Evolutionary conservation across 2,329 filamentous ascomycete species (phyloP).

Genomic region (Diaporthe ilicicola): DNA sequence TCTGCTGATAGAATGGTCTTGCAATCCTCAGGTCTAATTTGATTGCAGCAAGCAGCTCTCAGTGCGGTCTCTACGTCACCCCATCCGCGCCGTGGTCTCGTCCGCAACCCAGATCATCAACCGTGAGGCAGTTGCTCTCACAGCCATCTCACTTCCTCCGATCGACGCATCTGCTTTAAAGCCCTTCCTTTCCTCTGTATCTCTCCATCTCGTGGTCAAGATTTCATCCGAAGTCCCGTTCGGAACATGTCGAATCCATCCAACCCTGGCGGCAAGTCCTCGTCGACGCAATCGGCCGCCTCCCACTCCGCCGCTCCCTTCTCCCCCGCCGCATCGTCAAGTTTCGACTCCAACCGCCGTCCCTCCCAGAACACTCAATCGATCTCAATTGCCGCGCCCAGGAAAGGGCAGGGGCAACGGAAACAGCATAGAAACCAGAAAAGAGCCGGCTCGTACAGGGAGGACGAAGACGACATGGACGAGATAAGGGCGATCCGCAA

Average conservation of each 20-base stretch:
- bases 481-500: constrained; percentile 73
- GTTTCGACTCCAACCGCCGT: constrained; percentile 61
- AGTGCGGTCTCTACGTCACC: constrained; percentile 14
- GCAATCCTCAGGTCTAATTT: not conserved
- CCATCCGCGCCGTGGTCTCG: not conserved
- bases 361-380: constrained; percentile 48
- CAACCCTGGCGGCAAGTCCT: constrained; percentile 59
- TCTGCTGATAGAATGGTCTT: not conserved
- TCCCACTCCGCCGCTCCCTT: constrained; percentile 52
- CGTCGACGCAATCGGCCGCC: constrained; percentile 50
- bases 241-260: constrained; percentile 43
- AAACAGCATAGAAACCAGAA: constrained; percentile 87
- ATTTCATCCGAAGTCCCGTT: not conserved
- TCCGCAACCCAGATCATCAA: constrained; percentile 1
- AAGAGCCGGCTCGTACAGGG: constrained; percentile 63
- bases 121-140: not conserved
- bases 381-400: constrained; percentile 56
- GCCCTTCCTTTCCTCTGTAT: not conserved
- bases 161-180: not conserved
- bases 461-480: constrained; percentile 87
- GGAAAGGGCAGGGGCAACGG: constrained; percentile 79
- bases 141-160: not conserved
- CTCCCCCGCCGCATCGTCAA: constrained; percentile 52
- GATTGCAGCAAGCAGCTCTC: constrained; percentile 4
- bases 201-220: not conserved